Conservation (phyloP, 2,329 filamentous ascomycete species). For the Exophiala viscosa region DNA sequence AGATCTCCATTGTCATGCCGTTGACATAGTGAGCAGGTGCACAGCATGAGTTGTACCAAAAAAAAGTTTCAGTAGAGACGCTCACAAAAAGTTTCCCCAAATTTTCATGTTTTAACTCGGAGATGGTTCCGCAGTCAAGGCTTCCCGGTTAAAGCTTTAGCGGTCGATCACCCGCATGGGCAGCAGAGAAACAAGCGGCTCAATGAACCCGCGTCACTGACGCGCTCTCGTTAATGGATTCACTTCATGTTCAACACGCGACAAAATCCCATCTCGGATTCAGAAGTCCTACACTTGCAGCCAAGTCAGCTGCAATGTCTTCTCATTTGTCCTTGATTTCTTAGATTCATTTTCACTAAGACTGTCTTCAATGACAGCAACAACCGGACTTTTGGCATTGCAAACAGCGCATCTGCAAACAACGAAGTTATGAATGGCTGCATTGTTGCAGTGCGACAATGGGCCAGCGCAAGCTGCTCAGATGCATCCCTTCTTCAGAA, state of each 20-base stretch:
- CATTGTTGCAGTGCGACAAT: conserved; percentile 16
- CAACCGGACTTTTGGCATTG: too few species aligned
- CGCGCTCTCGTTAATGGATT: neutral
- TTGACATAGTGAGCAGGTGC: conserved; percentile 1
- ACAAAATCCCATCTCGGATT: too few species aligned
- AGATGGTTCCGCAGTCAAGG: neutral
- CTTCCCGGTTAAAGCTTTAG: conserved; percentile 9
- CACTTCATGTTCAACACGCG: neutral
- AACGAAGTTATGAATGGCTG: conserved; percentile 16
- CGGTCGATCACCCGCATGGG: conserved; percentile 17
- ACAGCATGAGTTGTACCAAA: neutral
- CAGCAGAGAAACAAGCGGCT: neutral
- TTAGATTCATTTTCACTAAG: neutral
- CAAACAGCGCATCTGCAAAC: too few species aligned
- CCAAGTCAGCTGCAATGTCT: neutral
- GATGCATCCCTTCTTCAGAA: conserved; percentile 28
- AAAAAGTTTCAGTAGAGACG: neutral
- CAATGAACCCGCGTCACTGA: neutral
- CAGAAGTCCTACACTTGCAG: neutral
- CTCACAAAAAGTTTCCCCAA: neutral
- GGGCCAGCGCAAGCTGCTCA: conserved; percentile 1
- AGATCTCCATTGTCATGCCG: conserved; percentile 39
- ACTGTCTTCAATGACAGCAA: too few species aligned
- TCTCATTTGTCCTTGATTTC: neutral
- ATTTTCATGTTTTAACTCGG: neutral